Conservation (phyloP, 2,329 filamentous ascomycete species). For the Aureobasidium mangrovei region DNA sequence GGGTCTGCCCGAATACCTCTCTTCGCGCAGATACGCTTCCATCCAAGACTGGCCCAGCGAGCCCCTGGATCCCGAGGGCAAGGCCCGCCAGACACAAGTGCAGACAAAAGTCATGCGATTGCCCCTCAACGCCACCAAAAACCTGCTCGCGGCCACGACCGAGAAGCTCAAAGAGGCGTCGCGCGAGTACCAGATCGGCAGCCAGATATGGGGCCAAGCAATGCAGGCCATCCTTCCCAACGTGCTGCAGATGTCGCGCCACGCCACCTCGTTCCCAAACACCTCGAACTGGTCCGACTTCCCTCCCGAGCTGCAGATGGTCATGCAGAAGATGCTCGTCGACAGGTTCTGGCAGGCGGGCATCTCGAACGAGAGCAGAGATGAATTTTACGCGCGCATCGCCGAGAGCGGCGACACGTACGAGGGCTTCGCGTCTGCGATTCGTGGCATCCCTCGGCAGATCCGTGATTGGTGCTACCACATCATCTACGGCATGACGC, state of each 20-base stretch:
- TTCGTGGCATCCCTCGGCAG: constrained; percentile 78
- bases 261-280: constrained; percentile 88
- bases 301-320: constrained; percentile 62
- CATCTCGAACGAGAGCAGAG: constrained; percentile 89
- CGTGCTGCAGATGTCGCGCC: constrained; percentile 76
- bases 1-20: constrained; percentile 72
- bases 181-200: constrained; percentile 64
- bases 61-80: constrained; percentile 68
- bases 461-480: constrained; percentile 91
- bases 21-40: constrained; percentile 61
- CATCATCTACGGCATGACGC: constrained; percentile 87
- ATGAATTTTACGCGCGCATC: constrained; percentile 91
- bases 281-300: constrained; percentile 72
- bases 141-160: constrained; percentile 83
- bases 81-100: constrained; percentile 67
- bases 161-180: constrained; percentile 75
- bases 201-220: constrained; percentile 73
- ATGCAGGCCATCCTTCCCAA: constrained; percentile 78
- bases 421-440: constrained; percentile 88
- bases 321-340: constrained; percentile 76
- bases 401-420: constrained; percentile 80
- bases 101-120: constrained; percentile 64
- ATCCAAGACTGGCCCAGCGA: constrained; percentile 76
- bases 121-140: constrained; percentile 80
- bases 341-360: constrained; percentile 98